Base-by-base conservation (phyloP, 2,329 filamentous ascomycete species). In the Knufia petricola region DNA sequence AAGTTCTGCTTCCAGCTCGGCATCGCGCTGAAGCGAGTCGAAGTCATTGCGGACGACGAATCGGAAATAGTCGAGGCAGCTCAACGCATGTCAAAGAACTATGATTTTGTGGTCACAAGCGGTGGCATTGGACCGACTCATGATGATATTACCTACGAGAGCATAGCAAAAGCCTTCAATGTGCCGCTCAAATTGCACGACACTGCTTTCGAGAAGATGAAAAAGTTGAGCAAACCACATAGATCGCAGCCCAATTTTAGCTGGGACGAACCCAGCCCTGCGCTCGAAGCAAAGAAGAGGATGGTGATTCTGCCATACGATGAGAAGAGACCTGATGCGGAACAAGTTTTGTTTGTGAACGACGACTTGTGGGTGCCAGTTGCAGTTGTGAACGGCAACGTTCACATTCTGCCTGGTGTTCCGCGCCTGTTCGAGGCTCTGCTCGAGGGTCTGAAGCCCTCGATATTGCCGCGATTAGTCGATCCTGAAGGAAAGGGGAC, bases 111-210 rank as follows among this genome's bases (percentile, higher is more conserved):
- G 39, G 87, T 96, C 3, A 96, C 92, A 4, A 92, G 85, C 59
- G 90, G 92, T 57, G 90, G 92, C 24, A 96, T 98, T 61, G 90
- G 90, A 9, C 92, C 92, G 56, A 96, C 90, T 85, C 90, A 69
- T 71, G 92, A 98, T 66, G 92, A 98, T 64, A 96, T 96, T 58
- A 96, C 92, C 21, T 98, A 98, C 69, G 76, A 85, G 62, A 90
- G 87, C 32, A 94, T 98, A 64, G 89, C 87, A 55, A 88, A 87
- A 64, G 92, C 89, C 6, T 96, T 95, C 64, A 69, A 73, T 37
- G 73, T 95, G 6, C 78, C 82, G 12, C 72, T 96, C 15, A 77
- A 82, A 57, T 75, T 94, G 23, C 87, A 96, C 70, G 70, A 86
- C 37, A 78, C 79, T 50, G 82, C 89, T 0, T 85, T 84, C 58